Percentiles rank a stretch among this genome's conserved stretches.
These are phyloP conservation scores for Aspergillus bridgeri DNA, from an alignment of 495 filamentous ascomycete genomes.

Conservation along the genomic window DNA sequence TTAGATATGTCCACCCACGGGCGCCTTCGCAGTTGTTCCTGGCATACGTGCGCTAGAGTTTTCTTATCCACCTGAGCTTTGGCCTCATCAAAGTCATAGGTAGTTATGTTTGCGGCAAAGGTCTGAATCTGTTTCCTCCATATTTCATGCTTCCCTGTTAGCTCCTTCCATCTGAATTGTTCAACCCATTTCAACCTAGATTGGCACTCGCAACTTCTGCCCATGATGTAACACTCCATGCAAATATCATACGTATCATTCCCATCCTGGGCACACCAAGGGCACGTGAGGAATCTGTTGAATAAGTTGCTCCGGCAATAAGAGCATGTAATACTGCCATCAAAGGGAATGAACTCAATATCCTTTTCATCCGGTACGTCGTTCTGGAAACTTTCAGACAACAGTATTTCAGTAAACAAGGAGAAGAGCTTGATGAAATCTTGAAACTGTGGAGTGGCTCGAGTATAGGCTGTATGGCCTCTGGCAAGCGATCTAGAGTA, in stretches of 20 bases:
- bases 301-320: constrained; percentile 97
- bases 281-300: constrained; percentile 92
- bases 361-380: constrained; percentile 57
- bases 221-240: constrained; percentile 95
- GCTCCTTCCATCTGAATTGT: constrained; percentile 79
- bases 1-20: constrained; percentile 61
- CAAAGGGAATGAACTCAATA: constrained; percentile 70
- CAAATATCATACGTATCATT: constrained; percentile 90
- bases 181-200: constrained; percentile 87
- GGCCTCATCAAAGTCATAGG: constrained; percentile 60
- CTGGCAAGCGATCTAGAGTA: constrained; percentile 64
- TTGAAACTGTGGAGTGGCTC: constrained; percentile 58
- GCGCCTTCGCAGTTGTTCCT: constrained; percentile 72
- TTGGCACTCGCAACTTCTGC: constrained; percentile 83
- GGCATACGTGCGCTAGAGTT: constrained; percentile 82
- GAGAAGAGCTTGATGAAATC: constrained; percentile 78
- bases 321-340: constrained; percentile 88
- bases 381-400: constrained; percentile 78
- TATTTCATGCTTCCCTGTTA: constrained; percentile 71
- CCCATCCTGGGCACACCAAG: constrained; percentile 64
- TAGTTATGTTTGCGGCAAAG: constrained; percentile 57
- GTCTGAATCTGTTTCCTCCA: constrained; percentile 76
- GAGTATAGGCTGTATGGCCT: constrained; percentile 37
- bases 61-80: constrained; percentile 62
- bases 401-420: constrained; percentile 70